Conservation (phyloP, 2,329 filamentous ascomycete genomes). For the Neurospora sp. region DNA sequence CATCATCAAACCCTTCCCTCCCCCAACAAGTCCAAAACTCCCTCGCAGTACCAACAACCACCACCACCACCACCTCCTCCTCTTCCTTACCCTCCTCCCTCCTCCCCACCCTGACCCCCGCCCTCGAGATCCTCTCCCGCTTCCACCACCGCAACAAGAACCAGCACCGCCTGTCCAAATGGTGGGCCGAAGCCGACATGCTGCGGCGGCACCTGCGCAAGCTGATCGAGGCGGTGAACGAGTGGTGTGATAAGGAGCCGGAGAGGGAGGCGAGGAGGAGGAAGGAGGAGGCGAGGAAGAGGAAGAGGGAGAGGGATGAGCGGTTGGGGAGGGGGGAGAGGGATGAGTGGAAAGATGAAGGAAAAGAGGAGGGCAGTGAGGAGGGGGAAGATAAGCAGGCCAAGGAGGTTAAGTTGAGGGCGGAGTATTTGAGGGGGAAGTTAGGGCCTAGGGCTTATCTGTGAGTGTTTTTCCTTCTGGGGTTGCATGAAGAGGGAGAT, state of each 20-base stretch:
- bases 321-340: not conserved
- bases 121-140: constrained; percentile 53
- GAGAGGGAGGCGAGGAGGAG: not conserved
- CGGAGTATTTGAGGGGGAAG: constrained; percentile 29
- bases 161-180: constrained; percentile 72
- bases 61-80: not conserved
- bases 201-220: constrained; percentile 57
- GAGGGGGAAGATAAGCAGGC: not conserved
- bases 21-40: not conserved
- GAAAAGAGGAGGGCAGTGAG: constrained; percentile 5
- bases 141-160: constrained; percentile 82
- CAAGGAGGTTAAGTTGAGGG: constrained; percentile 17
- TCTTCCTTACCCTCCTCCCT: constrained; percentile 4
- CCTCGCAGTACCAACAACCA: not conserved
- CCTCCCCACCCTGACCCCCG: constrained; percentile 24
- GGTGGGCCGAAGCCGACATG: constrained; percentile 67
- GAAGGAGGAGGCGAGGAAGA: not conserved
- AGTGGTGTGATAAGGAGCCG: constrained; percentile 8
- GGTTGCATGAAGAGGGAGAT: not conserved
- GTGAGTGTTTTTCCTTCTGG: constrained; percentile 23
- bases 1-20: not conserved
- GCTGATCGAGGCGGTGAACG: constrained; percentile 30
- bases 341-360: not conserved
- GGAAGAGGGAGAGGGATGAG: not conserved
- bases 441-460: constrained; percentile 33